Base-by-base conservation (phyloP, 2,329 filamentous ascomycete species). In the Fusarium napiforme region DNA sequence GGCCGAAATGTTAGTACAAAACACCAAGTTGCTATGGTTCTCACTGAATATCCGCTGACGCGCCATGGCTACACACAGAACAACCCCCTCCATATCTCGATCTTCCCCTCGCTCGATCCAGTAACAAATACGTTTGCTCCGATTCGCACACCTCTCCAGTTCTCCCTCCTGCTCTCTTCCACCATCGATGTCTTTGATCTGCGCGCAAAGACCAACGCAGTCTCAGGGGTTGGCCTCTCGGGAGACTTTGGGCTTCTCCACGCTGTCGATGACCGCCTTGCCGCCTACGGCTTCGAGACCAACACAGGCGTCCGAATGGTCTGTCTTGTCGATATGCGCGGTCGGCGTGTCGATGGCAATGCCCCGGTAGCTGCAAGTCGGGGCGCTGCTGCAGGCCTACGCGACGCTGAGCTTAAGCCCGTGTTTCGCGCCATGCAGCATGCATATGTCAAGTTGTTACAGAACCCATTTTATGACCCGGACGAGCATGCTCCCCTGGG, bases 101-200 rank as follows among this genome's bases (percentile, higher is more conserved):
- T 97, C 80, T 97, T 98, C 83, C 93, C 94, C 58, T 93, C 92
- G 52, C 89, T 93, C 86, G 86, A 89, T 79, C 84, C 87, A 53
- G 75, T 87, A 59, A 87, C 86, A 75, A 85, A 87, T 82, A 84
- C 83, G 61, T 85, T 86, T 75, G 79, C 83, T 12, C 88, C 89
- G 40, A 85, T 93, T 73, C 91, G 92, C 77, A 92, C 92, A 23
- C 87, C 90, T n/a, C 89, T 98, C 16, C 94, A 97, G 81, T 98
- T 96, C 85, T 94, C 93, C 40, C 95, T 98, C 78, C 89, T 98
- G 55, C 90, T 98, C 71, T 96, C 95, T 75, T 93, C 93, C 66
- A 96, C 93, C 65, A 92, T 99, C 75, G 96, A 99, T 83, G 91
- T 98, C 74, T 98, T 99, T 83, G 94, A 96, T 78, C 90, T 95